Base-by-base conservation (phyloP, 352 stramenopile species). In the Pythium rhizo-oryzae region DNA sequence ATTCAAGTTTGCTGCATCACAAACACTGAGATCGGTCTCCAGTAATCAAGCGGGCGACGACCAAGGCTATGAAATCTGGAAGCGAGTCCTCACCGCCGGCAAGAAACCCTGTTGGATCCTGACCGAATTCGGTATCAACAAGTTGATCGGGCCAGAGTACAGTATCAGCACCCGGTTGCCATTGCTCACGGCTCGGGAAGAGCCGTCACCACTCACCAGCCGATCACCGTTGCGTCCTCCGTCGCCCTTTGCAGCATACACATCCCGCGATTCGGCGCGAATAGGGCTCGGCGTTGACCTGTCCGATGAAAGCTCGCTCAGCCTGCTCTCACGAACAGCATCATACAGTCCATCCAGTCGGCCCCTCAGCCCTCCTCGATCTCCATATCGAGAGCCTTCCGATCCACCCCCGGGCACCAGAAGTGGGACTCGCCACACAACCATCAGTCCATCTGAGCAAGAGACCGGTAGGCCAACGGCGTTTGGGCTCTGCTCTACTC, bases 71-170 rank as follows among this genome's bases (percentile, higher is more conserved):
- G 66, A 65, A 1, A 61, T 91, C 28, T 90, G 82, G 82, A 75
- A 76, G 24, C 76, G 78, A 52, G 70, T 75, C 4, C 77, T 87
- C 56, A 87, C 82, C 11, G 55, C 77, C 1, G 72, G 63, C 1
- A 79, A 87, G 62, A 91, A 90, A 65, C 63, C 73, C 1, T 92
- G 81, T 56, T 91, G 84, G 84, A 77, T 92, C 28, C 70, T 92
- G 58, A 91, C 84, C 3, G 79, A 90, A 1, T 69, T 77, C 15
- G 82, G 82, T 18, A 78, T 92, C 43, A 72, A 86, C 51, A 71
- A 75, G 12, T 72, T 91, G 21, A 87, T 92, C 25, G 84, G 84
- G 1, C 81, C 82, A 4, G 81, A 91, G 65, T 92, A 88, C 47
- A 63, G 69, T 50, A 76, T 92, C 37, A 84, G 78, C 1, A 85